Conservation (phyloP, 192 early-diverging fungal species). For the Thamnidium elegans region DNA sequence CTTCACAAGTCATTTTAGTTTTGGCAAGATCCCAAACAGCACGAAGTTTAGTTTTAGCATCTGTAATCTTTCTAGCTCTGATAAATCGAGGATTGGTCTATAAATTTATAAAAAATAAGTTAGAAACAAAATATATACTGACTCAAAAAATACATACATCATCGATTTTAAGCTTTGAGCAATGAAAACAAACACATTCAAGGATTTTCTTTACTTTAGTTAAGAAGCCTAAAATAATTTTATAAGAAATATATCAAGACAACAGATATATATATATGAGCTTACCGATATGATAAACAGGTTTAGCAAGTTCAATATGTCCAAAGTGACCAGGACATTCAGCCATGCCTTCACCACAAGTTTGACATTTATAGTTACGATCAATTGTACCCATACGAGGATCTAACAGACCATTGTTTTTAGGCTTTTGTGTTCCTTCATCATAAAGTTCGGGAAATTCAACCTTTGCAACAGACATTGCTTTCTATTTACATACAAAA, state of each 20-base stretch:
- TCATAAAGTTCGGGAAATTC: constrained; percentile 86
- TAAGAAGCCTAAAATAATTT: constrained; percentile 69
- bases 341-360: constrained; percentile 91
- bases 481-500: constrained; percentile 62
- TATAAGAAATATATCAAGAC: constrained; percentile 9
- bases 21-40: constrained; percentile 89
- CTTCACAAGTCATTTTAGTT: constrained; percentile 78
- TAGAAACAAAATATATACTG: constrained; percentile 22
- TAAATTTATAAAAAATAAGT: background rate
- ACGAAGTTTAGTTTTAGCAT: constrained; percentile 72
- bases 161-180: constrained; percentile 91
- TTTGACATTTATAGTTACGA: constrained; percentile 94
- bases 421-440: constrained; percentile 80
- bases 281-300: constrained; percentile 90
- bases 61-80: constrained; percentile 58
- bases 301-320: constrained; percentile 93
- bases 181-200: constrained; percentile 93
- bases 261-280: constrained; percentile 3
- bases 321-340: constrained; percentile 99
- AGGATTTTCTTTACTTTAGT: constrained; percentile 94
- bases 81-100: constrained; percentile 68
- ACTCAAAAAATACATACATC: constrained; percentile 43
- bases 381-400: constrained; percentile 97
- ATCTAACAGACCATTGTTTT: constrained; percentile 85
- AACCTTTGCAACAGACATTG: constrained; percentile 95